Base-by-base conservation (phyloP, 306 rosid species). In the Castanea sativa region DNA sequence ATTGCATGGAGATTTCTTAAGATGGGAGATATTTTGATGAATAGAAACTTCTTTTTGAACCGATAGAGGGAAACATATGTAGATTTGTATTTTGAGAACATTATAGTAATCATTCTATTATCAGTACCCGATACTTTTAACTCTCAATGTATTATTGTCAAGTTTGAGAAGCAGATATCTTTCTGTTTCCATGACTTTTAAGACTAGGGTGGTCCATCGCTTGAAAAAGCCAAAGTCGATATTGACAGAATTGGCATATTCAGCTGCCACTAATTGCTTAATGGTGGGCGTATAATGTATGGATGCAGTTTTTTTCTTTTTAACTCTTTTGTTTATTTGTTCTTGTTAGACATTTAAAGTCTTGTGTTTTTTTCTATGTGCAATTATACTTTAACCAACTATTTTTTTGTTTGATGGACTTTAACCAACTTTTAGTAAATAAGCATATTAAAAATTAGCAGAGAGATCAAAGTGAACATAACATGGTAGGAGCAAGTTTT, bases 11-110 rank as follows among this genome's bases (percentile, higher is more conserved):
- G 23, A 9, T 23, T 52, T n/a, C 2, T 7, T 20, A 27, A n/a
- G 27, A 64, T 73, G 21, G 56, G 74, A 6, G 18, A 73, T 25
- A 56, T 53, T 80, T 67, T 38, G 38, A 23, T 63, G 78, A 38
- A 53, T 64, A 51, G 69, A 19, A 21, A 72, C 6, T 9, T 60
- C 43, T 61, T 67, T 67, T 67, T 67, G 76, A 63, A 23, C 32
- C 38, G 14, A 25, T 13, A 13, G 53, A 63, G 73, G 51, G 56
- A 30, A 68, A 30, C 52, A 14, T 35, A 18, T 69, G 20, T 58
- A 71, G 70, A 29, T 23, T 38, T 18, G 70, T 19, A 18, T 38
- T 57, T 38, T 29, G 10, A 29, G n/a, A 14, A 33, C 38, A 33
- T 16, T 33, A 67, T 67, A 33, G 16, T 59, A 21, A 59, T 23